Percentiles rank a stretch among this genome's conserved stretches.
Conservation (phyloP, 2,329 filamentous ascomycete species). For the Cytospora leucostoma region DNA sequence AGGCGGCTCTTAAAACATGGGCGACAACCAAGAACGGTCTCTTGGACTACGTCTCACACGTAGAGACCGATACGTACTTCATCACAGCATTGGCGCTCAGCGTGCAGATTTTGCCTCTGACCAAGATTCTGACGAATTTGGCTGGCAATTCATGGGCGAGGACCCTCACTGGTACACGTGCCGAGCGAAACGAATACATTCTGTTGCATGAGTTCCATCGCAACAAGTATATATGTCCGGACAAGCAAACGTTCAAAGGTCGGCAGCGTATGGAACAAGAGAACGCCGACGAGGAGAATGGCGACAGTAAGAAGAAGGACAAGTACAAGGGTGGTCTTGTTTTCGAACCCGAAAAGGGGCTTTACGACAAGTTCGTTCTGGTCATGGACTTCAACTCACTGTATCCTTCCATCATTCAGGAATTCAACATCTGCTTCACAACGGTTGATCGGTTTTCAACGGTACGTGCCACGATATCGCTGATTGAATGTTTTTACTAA, state of each 20-base stretch:
- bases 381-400: slow-evolving; percentile 99
- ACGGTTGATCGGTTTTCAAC: slow-evolving; percentile 79
- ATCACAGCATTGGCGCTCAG: slow-evolving; percentile 87
- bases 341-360: slow-evolving; percentile 94
- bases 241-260: slow-evolving; percentile 82
- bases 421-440: slow-evolving; percentile 99
- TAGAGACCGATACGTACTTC: slow-evolving; percentile 94
- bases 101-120: slow-evolving; percentile 88
- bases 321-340: slow-evolving; percentile 99
- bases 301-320: slow-evolving; percentile 92
- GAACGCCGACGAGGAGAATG: slow-evolving; percentile 64
- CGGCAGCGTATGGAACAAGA: slow-evolving; percentile 75
- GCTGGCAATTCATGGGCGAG: slow-evolving; percentile 98
- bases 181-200: slow-evolving; percentile 99
- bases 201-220: slow-evolving; percentile 92
- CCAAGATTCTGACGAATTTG: slow-evolving; percentile 93
- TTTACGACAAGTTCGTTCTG: slow-evolving; percentile 97
- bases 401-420: slow-evolving; percentile 98
- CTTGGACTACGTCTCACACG: slow-evolving; percentile 91
- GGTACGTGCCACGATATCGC: slow-evolving; percentile 50
- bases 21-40: slow-evolving; percentile 79
- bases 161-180: slow-evolving; percentile 91
- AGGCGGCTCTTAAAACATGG: slow-evolving; percentile 84
- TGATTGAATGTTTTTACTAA: slow-evolving; percentile 33
- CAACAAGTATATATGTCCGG: slow-evolving; percentile 97